Base-by-base conservation (phyloP, 2,329 filamentous ascomycete genomes). In the Apiospora marii region DNA sequence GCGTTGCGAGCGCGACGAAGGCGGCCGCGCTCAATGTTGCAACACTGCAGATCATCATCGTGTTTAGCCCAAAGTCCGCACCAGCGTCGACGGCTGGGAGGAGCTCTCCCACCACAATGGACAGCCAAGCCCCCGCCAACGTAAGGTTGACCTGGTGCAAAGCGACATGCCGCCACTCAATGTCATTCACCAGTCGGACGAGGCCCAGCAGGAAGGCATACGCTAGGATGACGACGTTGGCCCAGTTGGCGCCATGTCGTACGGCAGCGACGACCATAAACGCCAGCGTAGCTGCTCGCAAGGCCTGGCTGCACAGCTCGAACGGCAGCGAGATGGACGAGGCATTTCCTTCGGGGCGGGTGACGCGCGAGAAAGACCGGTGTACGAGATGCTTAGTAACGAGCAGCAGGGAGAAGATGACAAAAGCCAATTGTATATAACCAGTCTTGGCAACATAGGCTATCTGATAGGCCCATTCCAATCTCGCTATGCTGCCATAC, bases 71-170 rank as follows among this genome's bases (percentile, higher is more conserved):
- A 75, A 81, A 84, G 14, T 75, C 73, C 44, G 79, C 78, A 24
- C 77, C 79, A 22, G 79, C 78, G 71, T 86, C 82, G 34, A 85
- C 81, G 74, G 85, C 87, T 0, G 86, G 85, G 10, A 88, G 79
- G 48, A 84, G 80, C 68, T 84, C 81, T 46, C 80, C 83, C 30
- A 79, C 74, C 22, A 78, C 71, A 10, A 85, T 76, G 34, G 86
- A 74, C 44, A 83, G 68, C 34, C 87, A 75, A 71, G 82, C 77
- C 58, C 79, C 76, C n/a, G 79, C 77, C 67, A 85, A 79, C 53
- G 85, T 81, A 72, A 85, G 82, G 78, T 88, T 88, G 78, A 86
- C 80, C 76, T 88, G 86, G 72, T 87, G 84, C 64, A 88, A 79
- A 19, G 83, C 82, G 69, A 83, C 78, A 76, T 84, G 85, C 27